These are phyloP conservation scores for Pleurotus sapidus DNA, from an alignment of 768 basidiomycete species.

Conservation along the genomic window DNA sequence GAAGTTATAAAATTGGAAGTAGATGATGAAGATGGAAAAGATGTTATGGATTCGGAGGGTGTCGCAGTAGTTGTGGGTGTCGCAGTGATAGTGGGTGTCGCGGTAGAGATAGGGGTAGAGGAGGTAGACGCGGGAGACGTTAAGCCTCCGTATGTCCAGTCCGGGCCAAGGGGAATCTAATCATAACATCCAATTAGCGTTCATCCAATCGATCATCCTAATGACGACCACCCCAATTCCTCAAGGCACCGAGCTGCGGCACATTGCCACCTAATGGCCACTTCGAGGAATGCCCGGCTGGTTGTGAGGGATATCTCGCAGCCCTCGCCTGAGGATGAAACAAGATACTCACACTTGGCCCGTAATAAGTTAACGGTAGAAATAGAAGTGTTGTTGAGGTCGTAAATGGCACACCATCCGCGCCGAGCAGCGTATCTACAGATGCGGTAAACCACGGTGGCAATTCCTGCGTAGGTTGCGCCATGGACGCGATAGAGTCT, in stretches of 20 bases:
- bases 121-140: constrained; percentile 54
- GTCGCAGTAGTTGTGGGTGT: constrained; percentile 20
- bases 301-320: neutral
- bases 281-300: neutral
- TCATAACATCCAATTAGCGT: no score
- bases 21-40: constrained; percentile 18
- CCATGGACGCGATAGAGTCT: constrained; percentile 31
- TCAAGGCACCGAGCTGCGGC: neutral
- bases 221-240: neutral
- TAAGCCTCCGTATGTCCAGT: constrained; percentile 76
- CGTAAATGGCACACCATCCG: constrained; percentile 47
- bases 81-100: constrained; percentile 18
- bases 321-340: neutral
- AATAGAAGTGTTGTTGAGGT: constrained; percentile 57
- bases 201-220: no score
- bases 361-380: constrained; percentile 78
- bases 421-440: constrained; percentile 50
- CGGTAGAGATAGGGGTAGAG: constrained; percentile 19
- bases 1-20: constrained; percentile 22
- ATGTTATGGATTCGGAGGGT: constrained; percentile 24
- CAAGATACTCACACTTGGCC: constrained; percentile 65
- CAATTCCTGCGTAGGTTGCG: constrained; percentile 60
- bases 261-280: neutral
- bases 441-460: constrained; percentile 71
- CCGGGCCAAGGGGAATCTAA: constrained; percentile 72